Percentiles rank a stretch among this genome's conserved stretches.
phyloP scores from a whole-genome alignment of 2,329 filamentous ascomycete species.

The Elsinoe arachidis region DNA sequence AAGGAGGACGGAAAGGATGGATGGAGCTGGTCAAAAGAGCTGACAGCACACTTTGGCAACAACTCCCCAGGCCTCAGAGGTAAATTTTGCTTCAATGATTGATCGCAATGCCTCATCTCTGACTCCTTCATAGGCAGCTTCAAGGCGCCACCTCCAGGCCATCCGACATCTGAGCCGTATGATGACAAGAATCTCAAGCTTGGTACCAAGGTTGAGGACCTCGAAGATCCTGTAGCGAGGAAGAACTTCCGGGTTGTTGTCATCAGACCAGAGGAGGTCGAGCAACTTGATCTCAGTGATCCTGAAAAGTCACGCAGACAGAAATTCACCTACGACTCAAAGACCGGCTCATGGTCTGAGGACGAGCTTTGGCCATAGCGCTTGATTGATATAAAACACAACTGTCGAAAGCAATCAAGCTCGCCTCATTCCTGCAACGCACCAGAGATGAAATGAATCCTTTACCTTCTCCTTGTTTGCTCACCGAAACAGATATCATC shows the following conservation, averaged over 20 bases:
- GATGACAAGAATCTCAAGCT: conserved; percentile 38
- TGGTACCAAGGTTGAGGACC: conserved; percentile 58
- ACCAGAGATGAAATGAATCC: too few species aligned
- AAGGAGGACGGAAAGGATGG: conserved; percentile 35
- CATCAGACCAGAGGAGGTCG: conserved; percentile 72
- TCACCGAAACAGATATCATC: neutral
- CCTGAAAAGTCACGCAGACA: conserved; percentile 55
- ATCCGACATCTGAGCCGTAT: conserved; percentile 36
- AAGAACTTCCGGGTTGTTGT: conserved; percentile 78
- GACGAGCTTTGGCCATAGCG: conserved; percentile 58
- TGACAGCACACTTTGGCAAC: conserved; percentile 87
- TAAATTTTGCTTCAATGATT: conserved; percentile 28
- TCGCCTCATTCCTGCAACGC: too few species aligned
- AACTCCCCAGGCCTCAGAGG: conserved; percentile 70
- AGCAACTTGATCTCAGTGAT: conserved; percentile 63
- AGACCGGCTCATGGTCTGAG: conserved; percentile 53
- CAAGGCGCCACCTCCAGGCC: conserved; percentile 47
- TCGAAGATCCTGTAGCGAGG: conserved; percentile 63
- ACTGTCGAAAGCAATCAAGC: neutral
- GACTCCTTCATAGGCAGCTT: conserved; percentile 48
- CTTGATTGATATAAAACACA: neutral
- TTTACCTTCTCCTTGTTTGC: too few species aligned
- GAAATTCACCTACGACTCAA: conserved; percentile 54
- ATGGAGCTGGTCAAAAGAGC: conserved; percentile 73
- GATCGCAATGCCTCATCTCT: conserved; percentile 6